Conservation (phyloP, 345 rosid species). For the Hibiscus syriacus region DNA sequence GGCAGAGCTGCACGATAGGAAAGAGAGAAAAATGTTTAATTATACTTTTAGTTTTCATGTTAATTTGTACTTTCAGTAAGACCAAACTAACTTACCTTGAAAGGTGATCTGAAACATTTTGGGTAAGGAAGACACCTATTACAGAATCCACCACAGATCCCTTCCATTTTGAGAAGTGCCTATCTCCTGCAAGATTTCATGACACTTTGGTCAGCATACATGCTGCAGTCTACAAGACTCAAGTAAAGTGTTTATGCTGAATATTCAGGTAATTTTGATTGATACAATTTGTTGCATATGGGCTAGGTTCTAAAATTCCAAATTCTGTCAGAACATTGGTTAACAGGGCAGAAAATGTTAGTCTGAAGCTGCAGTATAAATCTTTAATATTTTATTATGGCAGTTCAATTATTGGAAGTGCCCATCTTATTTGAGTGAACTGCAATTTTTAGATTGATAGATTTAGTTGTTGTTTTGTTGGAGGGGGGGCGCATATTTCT, state of each 20-base stretch:
- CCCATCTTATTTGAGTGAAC: slow-evolving; percentile 2
- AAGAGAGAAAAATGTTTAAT: slow-evolving; percentile 9
- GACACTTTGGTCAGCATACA: neutral
- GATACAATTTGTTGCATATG: neutral
- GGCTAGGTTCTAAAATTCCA: neutral
- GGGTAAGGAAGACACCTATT: slow-evolving; percentile 92
- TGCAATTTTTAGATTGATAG: neutral
- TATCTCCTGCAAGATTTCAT: slow-evolving; percentile 57
- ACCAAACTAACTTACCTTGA: slow-evolving; percentile 57
- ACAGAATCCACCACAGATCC: slow-evolving; percentile 98
- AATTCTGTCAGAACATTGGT: neutral
- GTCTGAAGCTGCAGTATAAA: neutral
- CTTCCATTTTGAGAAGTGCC: slow-evolving; percentile 96
- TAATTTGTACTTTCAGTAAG: slow-evolving; percentile 11
- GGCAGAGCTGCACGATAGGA: slow-evolving; percentile 68
- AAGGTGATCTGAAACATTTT: slow-evolving; percentile 92
- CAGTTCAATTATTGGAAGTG: neutral
- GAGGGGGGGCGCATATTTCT: neutral
- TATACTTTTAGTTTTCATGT: slow-evolving; percentile 10
- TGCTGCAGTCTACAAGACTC: slow-evolving; percentile 4
- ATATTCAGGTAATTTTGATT: neutral
- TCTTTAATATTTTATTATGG: neutral
- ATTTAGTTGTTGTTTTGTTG: too few species aligned
- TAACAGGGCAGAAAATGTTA: neutral
- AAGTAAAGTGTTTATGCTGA: neutral